Evolutionary conservation across 768 basidiomycete genomes (phyloP), one percentile per base, ranked within the genome.

Genomic region (Lentinus tigrinus): DNA sequence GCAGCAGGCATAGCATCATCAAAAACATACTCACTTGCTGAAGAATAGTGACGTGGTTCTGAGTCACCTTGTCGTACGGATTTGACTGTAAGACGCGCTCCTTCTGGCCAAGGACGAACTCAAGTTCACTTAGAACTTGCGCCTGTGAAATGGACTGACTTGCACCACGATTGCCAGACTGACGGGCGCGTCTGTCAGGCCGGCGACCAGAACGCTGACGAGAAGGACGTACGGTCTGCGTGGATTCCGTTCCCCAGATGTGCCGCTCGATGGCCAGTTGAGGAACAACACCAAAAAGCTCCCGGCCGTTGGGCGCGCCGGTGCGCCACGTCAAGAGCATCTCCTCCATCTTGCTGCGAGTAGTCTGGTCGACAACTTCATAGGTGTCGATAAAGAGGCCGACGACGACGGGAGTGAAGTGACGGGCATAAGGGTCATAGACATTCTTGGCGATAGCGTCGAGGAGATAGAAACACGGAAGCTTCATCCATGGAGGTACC

Each of bases 391-490:
- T 78, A 75, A 95, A 98, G 17, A 95, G 75, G 21, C 85, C 81
- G 56, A 89, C 88, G 60, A 95, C 89, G 69, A 94, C 83, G 10
- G 85, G 80, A 11, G 89, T 81, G 67, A 99, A 95, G 61, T 87
- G 83, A 59, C 85, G 85, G 28, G 92, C 91, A 74, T 98, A 98
- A 21, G 95, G 95, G 26, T 92, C 85, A 63, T 87, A 95, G 34
- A 95, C 87, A 76, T 98, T 98, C 73, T 99, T 99, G 54, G 92
- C 92, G 58, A 99, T 94, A 14, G 95, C 95, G 69, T 98, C 97
- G 69, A 99, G 80, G 7, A 98, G 83, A 70, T 98, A 99, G 66
- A 98, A 94, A 0, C 90, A 82, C 1, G 97, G 96, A 8, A 99
- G 79, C 75, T 97, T 95, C 81, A 91, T 88, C 79, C 85, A 88